Evolutionary conservation across 1,284 basidiomycete genomes (phyloP), one percentile per base, ranked within the genome.

Genomic region (Tylopilus sp.): DNA sequence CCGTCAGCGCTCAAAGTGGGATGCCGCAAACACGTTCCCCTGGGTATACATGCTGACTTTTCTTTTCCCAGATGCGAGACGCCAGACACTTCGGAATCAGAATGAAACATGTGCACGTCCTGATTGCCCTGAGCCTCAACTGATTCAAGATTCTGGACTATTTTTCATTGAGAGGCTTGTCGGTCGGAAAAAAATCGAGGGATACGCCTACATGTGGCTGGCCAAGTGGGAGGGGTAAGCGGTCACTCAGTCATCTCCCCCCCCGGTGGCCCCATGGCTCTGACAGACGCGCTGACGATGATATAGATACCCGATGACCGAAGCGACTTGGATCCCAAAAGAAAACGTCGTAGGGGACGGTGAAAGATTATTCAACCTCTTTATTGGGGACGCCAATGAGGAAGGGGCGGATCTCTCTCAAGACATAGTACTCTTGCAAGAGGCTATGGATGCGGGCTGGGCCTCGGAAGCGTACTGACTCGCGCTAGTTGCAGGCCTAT

Each of bases 211-310:
- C 28, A 6, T 59, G 33, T 72, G 67, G 65, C 52, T 71, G 28
- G 69, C 69, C 16, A 68, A 69, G 44, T 71, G 69, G 69, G 62
- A 67, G 1, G 69, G 70, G 70, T 71, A 26, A 41, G 64, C 26
- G 18, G 10, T 23, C 4, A 9, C 9, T 34, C 25, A 19, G 39
- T 8, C 21, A 10, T 18, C 2, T 30, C 13, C 15, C 18, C 6
- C 21, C 21, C 29, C 16, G n/a, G n/a, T 16, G 6, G 4, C 13
- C 10, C 5, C 28, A 4, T 12, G 3, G 8, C 5, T 16, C n/a
- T 12, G 26, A 29, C 6, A 13, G 8, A 10, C n/a, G 50, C 3
- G 9, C n/a, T 29, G 34, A n/a, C 10, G 2, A 18, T 10, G 18
- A 29, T 46, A 13, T 33, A 65, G 63, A 10, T 68, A 57, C 38